Evolutionary conservation across 768 basidiomycete genomes (phyloP).

Genomic region (Clathrus columnatus): DNA sequence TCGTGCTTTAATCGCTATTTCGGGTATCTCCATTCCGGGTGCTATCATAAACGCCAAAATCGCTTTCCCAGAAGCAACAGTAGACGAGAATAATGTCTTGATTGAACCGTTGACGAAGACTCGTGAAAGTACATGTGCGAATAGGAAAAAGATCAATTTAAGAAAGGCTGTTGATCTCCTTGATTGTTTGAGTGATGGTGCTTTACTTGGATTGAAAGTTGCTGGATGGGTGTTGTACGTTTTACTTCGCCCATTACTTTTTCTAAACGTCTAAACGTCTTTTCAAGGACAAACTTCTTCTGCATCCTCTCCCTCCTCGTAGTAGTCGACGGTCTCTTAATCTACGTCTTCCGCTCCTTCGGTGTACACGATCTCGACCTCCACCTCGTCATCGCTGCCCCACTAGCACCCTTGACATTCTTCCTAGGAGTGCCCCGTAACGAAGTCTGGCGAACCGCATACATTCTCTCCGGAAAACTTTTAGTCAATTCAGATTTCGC

Average conservation of each 20-base stretch:
- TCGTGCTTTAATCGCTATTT: not conserved
- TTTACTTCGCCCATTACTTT: not conserved
- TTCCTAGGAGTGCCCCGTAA: conserved; percentile 7
- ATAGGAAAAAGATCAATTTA: conserved; percentile 2
- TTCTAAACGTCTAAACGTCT: not conserved
- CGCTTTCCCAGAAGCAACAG: conserved; percentile 1
- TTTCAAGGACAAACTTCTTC: conserved; percentile 7
- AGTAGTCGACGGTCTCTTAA: conserved; percentile 1
- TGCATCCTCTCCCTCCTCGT: conserved; percentile 1
- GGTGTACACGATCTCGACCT: conserved; percentile 1
- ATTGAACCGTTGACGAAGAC: not conserved
- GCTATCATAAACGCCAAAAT: conserved; percentile 5
- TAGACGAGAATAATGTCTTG: not conserved
- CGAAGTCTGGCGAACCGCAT: conserved; percentile 2
- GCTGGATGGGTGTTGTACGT: conserved; percentile 4
- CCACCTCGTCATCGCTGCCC: not conserved
- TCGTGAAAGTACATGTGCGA: not conserved
- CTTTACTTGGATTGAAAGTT: conserved; percentile 1
- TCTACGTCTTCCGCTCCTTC: conserved; percentile 6
- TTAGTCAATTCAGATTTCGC: conserved; percentile 1
- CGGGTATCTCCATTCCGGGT: not conserved
- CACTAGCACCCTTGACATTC: not conserved
- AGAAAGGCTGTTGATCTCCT: conserved; percentile 2
- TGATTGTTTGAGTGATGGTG: conserved; percentile 5
- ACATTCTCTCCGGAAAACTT: not conserved